These are phyloP conservation scores for Gonapodya sp. DNA, from an alignment of 192 early-diverging fungal species.

Conservation along the genomic window DNA sequence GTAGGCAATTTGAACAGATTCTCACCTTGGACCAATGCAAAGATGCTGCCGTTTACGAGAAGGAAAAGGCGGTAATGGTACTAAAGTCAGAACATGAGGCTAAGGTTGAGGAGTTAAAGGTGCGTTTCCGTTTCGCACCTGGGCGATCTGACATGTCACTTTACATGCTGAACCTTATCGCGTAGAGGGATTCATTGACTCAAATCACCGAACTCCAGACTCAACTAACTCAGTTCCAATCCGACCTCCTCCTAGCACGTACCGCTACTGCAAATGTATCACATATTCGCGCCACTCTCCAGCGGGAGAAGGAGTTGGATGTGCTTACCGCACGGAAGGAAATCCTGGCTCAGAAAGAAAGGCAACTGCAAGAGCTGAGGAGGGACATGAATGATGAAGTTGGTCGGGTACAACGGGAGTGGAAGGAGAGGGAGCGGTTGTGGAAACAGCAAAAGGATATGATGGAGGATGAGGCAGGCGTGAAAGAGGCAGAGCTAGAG, in stretches of 20 bases:
- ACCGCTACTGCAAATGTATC: conserved; percentile 18
- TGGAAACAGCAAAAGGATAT: neutral
- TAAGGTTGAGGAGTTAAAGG: neutral
- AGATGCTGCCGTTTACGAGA: conserved; percentile 8
- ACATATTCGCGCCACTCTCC: conserved; percentile 23
- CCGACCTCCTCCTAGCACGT: neutral
- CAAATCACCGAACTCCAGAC: neutral
- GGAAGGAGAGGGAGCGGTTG: neutral
- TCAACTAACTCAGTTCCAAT: neutral
- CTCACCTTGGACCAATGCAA: neutral
- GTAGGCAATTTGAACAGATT: neutral
- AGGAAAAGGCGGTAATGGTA: neutral
- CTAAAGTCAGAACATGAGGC: neutral
- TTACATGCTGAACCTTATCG: too few relatives aligned
- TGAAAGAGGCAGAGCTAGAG: neutral
- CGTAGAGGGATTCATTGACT: neutral
- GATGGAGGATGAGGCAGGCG: neutral
- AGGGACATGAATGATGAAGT: conserved; percentile 18
- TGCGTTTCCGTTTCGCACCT: neutral
- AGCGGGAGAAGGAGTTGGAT: conserved; percentile 36
- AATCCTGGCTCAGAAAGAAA: conserved; percentile 31
- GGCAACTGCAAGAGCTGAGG: conserved; percentile 25
- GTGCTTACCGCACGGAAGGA: conserved; percentile 32
- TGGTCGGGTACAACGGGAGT: neutral
- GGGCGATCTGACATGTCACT: neutral